These are phyloP conservation scores for Aspergillus saccharolyticus DNA, from an alignment of 495 filamentous ascomycete species.

Conservation along the genomic window DNA sequence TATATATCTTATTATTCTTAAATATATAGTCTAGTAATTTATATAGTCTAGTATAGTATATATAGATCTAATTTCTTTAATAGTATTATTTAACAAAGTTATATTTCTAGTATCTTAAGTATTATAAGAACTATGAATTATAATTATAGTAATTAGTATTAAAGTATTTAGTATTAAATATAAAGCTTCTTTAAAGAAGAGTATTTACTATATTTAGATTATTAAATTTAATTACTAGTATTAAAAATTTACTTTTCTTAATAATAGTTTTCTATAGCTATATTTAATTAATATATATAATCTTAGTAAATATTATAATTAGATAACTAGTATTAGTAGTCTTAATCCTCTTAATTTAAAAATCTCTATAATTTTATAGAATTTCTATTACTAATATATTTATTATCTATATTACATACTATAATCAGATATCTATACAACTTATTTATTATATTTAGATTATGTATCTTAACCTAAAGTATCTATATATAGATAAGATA, in stretches of 20 bases:
- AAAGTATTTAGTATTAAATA: background rate
- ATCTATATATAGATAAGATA: too few relatives aligned
- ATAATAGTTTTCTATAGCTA: background rate
- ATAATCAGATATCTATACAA: too few relatives aligned
- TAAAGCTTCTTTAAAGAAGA: background rate
- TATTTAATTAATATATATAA: background rate
- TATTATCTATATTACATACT: too few relatives aligned
- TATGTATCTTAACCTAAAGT: too few relatives aligned
- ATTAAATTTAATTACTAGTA: constrained; percentile 2
- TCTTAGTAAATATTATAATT: background rate
- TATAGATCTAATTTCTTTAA: background rate
- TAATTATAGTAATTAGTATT: background rate
- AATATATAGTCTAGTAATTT: background rate
- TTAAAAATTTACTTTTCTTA: constrained; percentile 1
- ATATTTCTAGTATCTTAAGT: background rate
- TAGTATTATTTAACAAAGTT: background rate
- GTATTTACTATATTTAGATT: background rate
- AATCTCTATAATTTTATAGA: constrained; percentile 1
- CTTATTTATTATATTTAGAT: too few relatives aligned
- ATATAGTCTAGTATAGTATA: background rate
- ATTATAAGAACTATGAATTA: background rate
- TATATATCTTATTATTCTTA: background rate
- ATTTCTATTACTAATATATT: background rate
- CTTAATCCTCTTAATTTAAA: background rate
- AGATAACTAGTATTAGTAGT: background rate